A percentile compares a stretch with the other conserved stretches of the same genome.
phyloP scores from a whole-genome alignment of 495 filamentous ascomycete species.

The Filosporella fistucella region DNA sequence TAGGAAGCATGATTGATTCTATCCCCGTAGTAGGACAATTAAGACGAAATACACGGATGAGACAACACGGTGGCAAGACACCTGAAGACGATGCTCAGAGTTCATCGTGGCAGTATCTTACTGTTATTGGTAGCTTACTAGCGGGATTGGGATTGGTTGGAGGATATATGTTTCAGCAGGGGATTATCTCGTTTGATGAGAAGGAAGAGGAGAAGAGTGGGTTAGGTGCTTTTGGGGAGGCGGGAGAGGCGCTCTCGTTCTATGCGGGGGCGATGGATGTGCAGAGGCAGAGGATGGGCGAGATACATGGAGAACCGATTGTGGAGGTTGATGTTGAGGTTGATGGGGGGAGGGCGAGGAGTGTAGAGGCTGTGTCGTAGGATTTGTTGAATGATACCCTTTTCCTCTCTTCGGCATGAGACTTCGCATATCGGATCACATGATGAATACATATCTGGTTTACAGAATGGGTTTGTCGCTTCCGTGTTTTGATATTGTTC shows the following conservation, averaged over 20 bases:
- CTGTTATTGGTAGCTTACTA: slow-evolving; percentile 9
- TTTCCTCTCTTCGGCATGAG: no score
- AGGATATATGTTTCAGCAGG: slow-evolving; percentile 20
- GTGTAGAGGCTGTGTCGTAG: neutral
- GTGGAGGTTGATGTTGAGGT: slow-evolving; percentile 20
- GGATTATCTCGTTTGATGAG: slow-evolving; percentile 11
- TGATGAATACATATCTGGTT: no score
- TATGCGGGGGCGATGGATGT: slow-evolving; percentile 18
- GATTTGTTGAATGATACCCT: neutral
- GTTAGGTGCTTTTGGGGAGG: slow-evolving; percentile 18
- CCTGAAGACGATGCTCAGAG: slow-evolving; percentile 6
- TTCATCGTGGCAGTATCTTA: slow-evolving; percentile 12
- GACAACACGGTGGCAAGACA: slow-evolving; percentile 17
- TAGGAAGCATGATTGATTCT: slow-evolving; percentile 20
- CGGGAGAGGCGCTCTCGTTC: slow-evolving; percentile 18
- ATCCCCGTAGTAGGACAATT: slow-evolving; percentile 21
- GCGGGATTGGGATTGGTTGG: slow-evolving; percentile 10
- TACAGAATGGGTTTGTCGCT: no score
- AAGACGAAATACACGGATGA: slow-evolving; percentile 18
- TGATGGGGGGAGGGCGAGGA: neutral
- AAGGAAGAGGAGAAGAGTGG: slow-evolving; percentile 3
- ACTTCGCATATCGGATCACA: no score
- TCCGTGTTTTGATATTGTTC: no score
- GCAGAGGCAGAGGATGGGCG: slow-evolving; percentile 3
- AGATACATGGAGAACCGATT: slow-evolving; percentile 3